Base-by-base conservation (phyloP, 2,329 filamentous ascomycete genomes). In the Colletotrichum tamarilloi region DNA sequence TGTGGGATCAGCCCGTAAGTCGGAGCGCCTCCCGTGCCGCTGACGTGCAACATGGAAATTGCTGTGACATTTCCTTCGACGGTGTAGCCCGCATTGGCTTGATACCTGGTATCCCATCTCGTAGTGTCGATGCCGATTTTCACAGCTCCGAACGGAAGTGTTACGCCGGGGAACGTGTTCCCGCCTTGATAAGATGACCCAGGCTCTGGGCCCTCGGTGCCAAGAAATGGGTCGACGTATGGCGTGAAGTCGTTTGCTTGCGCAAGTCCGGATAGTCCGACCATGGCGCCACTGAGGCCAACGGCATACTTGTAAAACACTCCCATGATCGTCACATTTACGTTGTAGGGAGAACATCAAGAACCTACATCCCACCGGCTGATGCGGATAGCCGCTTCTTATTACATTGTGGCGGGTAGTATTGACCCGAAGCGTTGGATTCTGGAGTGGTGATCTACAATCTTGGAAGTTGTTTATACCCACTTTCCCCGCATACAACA, bases 1-100 rank as follows among this genome's bases (percentile, higher is more conserved):
- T 88, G 87, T 0, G 86, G 82, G 46, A 88, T 84, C 5, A 90
- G 82, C 0, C 89, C 89, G 70, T 91, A 91, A 69, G 89, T 91
- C 0, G 89, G 87, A 11, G 85, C 86, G 1, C 90, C 90, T 16
- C 89, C 90, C 0, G 88, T 91, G 0, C 88, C 88, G 66, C 84
- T 85, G 73, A 88, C 88, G 70, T 90, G 88, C 79, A 89, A 84
- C 85, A 89, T 85, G 24, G 84, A 86, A 75, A 88, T 85, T 3
- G 82, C 87, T 0, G 85, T 87, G 62, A 88, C 85, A 19, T 84
- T 82, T 2, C 86, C 86, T 57, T 80, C 76, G 0, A 83, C 79
- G 0, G 81, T 83, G 68, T 81, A 85, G 16, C 82, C 82, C n/a
- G 77, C 81, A 67, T 84, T 83, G 24, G 78, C 77, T 9, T 79